Evolutionary conservation across 257 asterid genomes (phyloP), one percentile per base, ranked within the genome.

Genomic region (Mentha longifolia): DNA sequence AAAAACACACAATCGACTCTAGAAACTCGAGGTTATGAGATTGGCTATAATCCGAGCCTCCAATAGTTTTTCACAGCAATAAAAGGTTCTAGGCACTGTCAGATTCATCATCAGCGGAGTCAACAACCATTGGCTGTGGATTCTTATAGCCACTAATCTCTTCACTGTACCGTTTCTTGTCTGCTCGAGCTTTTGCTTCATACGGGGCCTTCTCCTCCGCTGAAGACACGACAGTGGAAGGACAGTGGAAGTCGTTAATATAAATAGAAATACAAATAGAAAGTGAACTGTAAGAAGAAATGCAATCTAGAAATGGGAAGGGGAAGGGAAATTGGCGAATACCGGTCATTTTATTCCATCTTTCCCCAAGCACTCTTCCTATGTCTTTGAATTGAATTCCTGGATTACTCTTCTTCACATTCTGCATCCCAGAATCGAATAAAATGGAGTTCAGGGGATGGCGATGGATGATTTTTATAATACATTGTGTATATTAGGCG

Each of bases 321-420:
- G 17, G 56, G 5, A 20, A 54, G 33, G 3, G 50, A 1, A 16
- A 31, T 16, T 11, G 33, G 28, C 33, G 13, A 28, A 47, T 77
- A 90, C 97, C 95, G 82, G 98, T 85, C 85, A 92, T 25, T 83
- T 88, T 92, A 54, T 92, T 83, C 98, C 97, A 90, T 79, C 88
- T 82, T 39, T 92, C 98, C 12, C 98, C 98, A 19, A 90, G 89
- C 52, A 76, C 92, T 81, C 75, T 90, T 47, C 95, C 98, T 35
- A 87, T 72, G 1, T 90, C 96, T 0, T 89, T 83, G 67, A 90
- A 92, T n/a, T 85, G 1, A 63, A 92, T 90, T 73, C 96, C 98
- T 7, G 96, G 95, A 69, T 84, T 85, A 41, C 74, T 86, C 83
- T 85, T 90, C 87, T 79, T 90, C 84, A 90, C 79, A 78, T 80